Percentiles rank a stretch among this genome's conserved stretches.
phyloP scores from a whole-genome alignment of 257 asterid genomes.

The Nicotiana tabacum region DNA sequence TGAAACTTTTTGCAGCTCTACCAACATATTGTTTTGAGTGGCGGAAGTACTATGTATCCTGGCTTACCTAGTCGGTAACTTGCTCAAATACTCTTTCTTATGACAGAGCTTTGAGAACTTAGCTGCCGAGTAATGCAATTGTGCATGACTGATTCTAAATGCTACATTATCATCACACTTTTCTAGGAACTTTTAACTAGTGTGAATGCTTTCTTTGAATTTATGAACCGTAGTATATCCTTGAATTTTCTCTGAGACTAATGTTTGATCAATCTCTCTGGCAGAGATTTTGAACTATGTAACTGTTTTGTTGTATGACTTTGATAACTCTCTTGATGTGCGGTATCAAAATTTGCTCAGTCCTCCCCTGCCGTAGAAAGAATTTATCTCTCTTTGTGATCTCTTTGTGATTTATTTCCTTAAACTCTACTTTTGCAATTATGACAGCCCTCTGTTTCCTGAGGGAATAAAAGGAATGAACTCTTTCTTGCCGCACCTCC shows the following conservation, averaged over 20 bases:
- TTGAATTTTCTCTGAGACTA: background rate
- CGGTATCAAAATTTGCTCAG: background rate
- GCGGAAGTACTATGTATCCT: constrained; percentile 99
- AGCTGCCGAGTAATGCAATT: background rate
- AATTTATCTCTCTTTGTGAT: background rate
- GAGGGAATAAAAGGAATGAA: background rate
- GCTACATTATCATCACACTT: background rate
- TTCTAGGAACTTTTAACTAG: background rate
- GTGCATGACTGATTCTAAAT: background rate
- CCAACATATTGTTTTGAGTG: constrained; percentile 94
- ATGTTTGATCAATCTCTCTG: background rate
- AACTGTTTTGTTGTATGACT: background rate
- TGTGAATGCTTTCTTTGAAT: background rate
- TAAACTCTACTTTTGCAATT: background rate
- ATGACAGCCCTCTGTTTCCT: background rate
- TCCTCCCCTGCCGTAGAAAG: background rate
- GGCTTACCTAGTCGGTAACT: constrained; percentile 97
- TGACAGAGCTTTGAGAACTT: background rate
- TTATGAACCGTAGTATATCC: background rate
- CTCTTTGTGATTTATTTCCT: background rate
- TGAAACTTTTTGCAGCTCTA: constrained; percentile 59
- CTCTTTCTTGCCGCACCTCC: background rate
- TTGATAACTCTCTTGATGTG: background rate
- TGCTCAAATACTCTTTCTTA: constrained; percentile 7
- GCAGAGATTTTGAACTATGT: background rate